Evolutionary conservation across 768 basidiomycete genomes (phyloP), one percentile per base, ranked within the genome.

Genomic region (Pulveroboletus sp.): DNA sequence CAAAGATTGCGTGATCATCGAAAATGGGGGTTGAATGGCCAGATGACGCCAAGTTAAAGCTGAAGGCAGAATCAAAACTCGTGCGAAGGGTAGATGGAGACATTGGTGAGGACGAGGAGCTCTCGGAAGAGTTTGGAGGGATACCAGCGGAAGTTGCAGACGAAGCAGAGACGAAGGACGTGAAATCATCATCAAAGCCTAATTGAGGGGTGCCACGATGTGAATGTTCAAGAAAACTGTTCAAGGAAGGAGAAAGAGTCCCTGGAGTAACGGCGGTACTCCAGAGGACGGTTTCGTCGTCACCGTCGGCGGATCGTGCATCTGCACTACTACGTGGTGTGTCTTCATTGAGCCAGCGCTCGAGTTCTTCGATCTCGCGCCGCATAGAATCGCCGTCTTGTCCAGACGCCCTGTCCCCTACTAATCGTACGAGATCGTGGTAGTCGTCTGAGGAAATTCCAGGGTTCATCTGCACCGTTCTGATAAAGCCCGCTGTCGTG

Each of bases 101-200:
- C 17, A 24, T 39, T 10, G 35, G 52, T 24, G 41, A 31, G 10
- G 43, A 30, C 15, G 57, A 50, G 9, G 31, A 31, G 28, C 14
- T 40, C 32, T 39, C 40, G 28, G 39, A 42, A 49, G 53, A 44
- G 6, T 11, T 4, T 3, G 3, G 48, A 17, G 50, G 36, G 24
- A 43, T 12, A 24, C 17, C 40, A 11, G 44, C 30, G 2, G 55
- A 43, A 28, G 35, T 54, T 27, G 60, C 50, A 40, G 71, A 78
- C 24, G 60, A 50, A n/a, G 84, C 85, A 30, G 84, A 82, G 15
- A 89, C 76, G 54, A 88, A 88, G 27, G 79, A 82, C 2, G 82
- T 76, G 60, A 93, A 93, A 64, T 93, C 86, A 59, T 92, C 89
- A 47, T 91, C 89, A 57, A 92, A 81, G 14, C 76, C 73, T n/a